Percentiles rank a stretch among this genome's conserved stretches.
Conservation (phyloP, 164 flowering plant genomes). For the Malania oleifera region DNA sequence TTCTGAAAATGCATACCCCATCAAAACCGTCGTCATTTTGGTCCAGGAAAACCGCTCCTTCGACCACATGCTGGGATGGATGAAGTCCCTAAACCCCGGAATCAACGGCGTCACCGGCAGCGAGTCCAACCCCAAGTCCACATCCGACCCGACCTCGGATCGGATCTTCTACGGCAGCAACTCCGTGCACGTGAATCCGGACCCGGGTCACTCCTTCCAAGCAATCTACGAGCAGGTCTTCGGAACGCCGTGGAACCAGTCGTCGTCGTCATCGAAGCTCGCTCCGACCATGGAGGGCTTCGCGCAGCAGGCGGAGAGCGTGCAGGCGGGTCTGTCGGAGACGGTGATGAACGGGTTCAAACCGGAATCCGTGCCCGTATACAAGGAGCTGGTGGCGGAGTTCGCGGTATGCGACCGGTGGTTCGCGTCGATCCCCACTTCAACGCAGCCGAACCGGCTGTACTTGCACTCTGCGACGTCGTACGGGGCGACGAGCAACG, state of each 20-base stretch:
- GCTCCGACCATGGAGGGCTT: conserved; percentile 67
- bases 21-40: conserved; percentile 73
- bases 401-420: conserved; percentile 80
- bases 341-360: conserved; percentile 76
- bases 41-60: conserved; percentile 89
- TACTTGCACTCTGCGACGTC: conserved; percentile 83
- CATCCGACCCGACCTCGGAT: conserved; percentile 38
- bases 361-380: conserved; percentile 65
- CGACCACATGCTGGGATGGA: conserved; percentile 93
- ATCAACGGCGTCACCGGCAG: conserved; percentile 69
- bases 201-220: conserved; percentile 77
- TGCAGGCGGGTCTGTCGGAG: conserved; percentile 35
- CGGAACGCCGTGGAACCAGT: conserved; percentile 21
- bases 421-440: conserved; percentile 70
- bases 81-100: conserved; percentile 70
- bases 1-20: conserved; percentile 37
- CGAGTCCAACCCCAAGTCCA: conserved; percentile 59
- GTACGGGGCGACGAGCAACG: conserved; percentile 50
- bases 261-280: conserved; percentile 12
- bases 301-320: conserved; percentile 56
- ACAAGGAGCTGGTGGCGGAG: conserved; percentile 45
- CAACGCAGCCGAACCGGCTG: conserved; percentile 82
- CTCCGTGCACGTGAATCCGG: conserved; percentile 51
- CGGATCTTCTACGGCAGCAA: conserved; percentile 31
- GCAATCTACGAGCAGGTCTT: conserved; percentile 54